A percentile compares a stretch with the other conserved stretches of the same genome.
Evolutionary conservation across 2,329 filamentous ascomycete species (phyloP).

Genomic region (Amauroascus verrucosus): DNA sequence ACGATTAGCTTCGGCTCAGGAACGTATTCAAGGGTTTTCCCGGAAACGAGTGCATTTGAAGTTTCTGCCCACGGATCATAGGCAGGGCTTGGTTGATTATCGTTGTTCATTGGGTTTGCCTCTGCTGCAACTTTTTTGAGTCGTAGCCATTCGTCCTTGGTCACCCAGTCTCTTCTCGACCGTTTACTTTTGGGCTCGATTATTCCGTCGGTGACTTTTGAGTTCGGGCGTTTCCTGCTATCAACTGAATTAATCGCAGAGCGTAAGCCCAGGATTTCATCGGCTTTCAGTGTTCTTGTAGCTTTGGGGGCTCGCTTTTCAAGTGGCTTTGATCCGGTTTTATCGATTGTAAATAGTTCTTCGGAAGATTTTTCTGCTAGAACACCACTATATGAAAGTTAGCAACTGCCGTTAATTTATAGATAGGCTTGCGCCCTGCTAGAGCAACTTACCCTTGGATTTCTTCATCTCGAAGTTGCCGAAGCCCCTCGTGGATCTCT

Average conservation of each 20-base stretch:
- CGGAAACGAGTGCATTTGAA: slow-evolving; percentile 25
- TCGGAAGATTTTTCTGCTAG: slow-evolving; percentile 71
- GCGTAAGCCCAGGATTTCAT: slow-evolving; percentile 80
- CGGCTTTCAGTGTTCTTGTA: slow-evolving; percentile 72
- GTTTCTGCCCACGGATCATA: slow-evolving; percentile 71
- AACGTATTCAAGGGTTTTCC: slow-evolving; percentile 55
- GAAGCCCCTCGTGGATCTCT: slow-evolving; percentile 71
- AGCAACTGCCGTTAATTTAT: slow-evolving; percentile 6
- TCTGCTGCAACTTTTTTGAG: slow-evolving; percentile 72
- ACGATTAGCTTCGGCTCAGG: slow-evolving; percentile 56
- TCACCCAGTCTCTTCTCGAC: slow-evolving; percentile 66
- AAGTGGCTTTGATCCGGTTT: slow-evolving; percentile 57
- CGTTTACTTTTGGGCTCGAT: slow-evolving; percentile 59
- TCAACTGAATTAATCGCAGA: slow-evolving; percentile 73
- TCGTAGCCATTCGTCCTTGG: slow-evolving; percentile 70
- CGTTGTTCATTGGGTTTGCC: slow-evolving; percentile 37
- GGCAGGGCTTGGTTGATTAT: slow-evolving; percentile 42
- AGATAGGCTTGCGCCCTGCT: slow-evolving; percentile 8
- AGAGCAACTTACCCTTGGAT: slow-evolving; percentile 60
- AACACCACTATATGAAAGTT: slow-evolving; percentile 54
- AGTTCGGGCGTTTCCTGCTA: slow-evolving; percentile 62
- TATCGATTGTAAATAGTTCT: slow-evolving; percentile 78
- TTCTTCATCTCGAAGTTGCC: slow-evolving; percentile 76
- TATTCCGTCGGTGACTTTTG: slow-evolving; percentile 62
- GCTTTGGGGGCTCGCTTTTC: slow-evolving; percentile 54